phyloP scores from a whole-genome alignment of 1,284 basidiomycete genomes.

The Malassezia arunalokei region DNA sequence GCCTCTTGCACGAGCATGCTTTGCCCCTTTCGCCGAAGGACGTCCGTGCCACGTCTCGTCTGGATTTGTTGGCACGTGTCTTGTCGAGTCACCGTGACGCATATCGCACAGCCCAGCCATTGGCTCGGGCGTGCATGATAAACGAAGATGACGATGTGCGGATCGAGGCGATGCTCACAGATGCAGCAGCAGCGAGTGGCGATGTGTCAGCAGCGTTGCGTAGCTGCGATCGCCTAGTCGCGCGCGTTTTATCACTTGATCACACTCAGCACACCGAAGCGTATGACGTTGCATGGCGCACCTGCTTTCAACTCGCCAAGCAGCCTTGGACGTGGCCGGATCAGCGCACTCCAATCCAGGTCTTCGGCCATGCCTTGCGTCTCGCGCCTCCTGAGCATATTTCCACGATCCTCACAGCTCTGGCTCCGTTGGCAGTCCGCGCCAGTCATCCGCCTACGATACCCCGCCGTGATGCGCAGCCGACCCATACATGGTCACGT shows the following conservation, averaged over 20 bases:
- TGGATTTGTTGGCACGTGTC: constrained; percentile 9
- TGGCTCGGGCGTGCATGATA: neutral
- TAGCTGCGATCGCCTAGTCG: constrained; percentile 5
- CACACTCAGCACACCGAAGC: neutral
- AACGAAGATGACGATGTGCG: constrained; percentile 7
- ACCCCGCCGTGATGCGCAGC: neutral
- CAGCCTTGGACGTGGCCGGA: constrained; percentile 6
- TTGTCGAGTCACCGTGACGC: constrained; percentile 4
- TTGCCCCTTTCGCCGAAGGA: constrained; percentile 4
- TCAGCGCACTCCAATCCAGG: neutral
- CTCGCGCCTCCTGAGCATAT: constrained; percentile 13
- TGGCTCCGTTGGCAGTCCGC: neutral
- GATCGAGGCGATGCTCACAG: constrained; percentile 12
- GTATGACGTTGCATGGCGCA: constrained; percentile 12
- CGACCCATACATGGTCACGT: neutral
- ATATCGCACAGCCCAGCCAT: constrained; percentile 6
- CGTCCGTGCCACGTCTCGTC: constrained; percentile 1
- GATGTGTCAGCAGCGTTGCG: constrained; percentile 5
- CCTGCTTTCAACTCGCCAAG: constrained; percentile 16
- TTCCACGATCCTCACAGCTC: constrained; percentile 2
- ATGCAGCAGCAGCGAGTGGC: constrained; percentile 4
- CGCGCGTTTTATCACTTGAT: neutral
- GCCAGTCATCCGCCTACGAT: neutral
- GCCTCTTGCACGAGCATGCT: neutral
- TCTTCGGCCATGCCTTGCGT: constrained; percentile 9